These are phyloP conservation scores for Talaromyces piceae DNA, from an alignment of 2,329 filamentous ascomycete species.

Conservation along the genomic window DNA sequence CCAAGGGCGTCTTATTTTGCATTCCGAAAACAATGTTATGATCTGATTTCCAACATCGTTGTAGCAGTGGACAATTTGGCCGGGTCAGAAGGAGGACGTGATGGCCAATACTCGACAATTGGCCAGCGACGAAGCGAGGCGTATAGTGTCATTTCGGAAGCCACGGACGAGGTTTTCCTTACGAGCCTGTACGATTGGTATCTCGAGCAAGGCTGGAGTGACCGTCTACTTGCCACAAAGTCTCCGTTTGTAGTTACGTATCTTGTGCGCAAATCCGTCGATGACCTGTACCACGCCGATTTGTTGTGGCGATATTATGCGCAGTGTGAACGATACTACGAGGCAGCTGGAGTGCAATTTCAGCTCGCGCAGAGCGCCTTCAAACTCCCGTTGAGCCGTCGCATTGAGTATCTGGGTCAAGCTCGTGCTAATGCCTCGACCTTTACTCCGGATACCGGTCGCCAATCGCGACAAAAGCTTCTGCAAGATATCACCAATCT, in stretches of 20 bases:
- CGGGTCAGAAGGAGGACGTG: slow-evolving; percentile 60
- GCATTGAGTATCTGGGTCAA: slow-evolving; percentile 81
- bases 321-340: slow-evolving; percentile 72
- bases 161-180: slow-evolving; percentile 88
- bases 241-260: slow-evolving; percentile 83
- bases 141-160: slow-evolving; percentile 80
- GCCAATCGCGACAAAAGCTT: slow-evolving; percentile 75
- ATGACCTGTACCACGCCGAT: slow-evolving; percentile 72
- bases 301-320: slow-evolving; percentile 90
- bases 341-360: slow-evolving; percentile 80
- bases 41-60: slow-evolving; percentile 78
- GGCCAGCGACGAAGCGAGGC: slow-evolving; percentile 78
- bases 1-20: slow-evolving; percentile 60
- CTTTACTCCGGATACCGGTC: slow-evolving; percentile 64
- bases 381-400: slow-evolving; percentile 66
- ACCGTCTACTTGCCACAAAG: slow-evolving; percentile 75
- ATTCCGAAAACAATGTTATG: slow-evolving; percentile 70
- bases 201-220: slow-evolving; percentile 71
- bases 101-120: slow-evolving; percentile 68
- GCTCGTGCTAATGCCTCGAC: slow-evolving; percentile 91
- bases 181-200: slow-evolving; percentile 99
- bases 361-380: slow-evolving; percentile 80
- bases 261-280: slow-evolving; percentile 65
- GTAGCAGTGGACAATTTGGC: slow-evolving; percentile 66
- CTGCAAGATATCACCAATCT: slow-evolving; percentile 78